Evolutionary conservation across 352 stramenopile genomes (phyloP), one percentile per base, ranked within the genome.

Genomic region (Pilasporangium apinafurcum): DNA sequence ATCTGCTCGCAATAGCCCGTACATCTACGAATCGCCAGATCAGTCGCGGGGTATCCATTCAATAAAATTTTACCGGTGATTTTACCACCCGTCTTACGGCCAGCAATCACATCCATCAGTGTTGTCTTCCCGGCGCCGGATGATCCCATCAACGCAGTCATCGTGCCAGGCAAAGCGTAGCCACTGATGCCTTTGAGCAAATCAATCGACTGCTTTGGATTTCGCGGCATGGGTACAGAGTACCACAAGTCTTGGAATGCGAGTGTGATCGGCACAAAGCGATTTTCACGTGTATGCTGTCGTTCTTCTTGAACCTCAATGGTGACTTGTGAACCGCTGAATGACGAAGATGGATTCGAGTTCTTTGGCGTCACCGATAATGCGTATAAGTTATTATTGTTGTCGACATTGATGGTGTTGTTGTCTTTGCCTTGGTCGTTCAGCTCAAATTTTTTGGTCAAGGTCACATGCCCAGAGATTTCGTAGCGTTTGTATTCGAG

Each of bases 71-170:
- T 51, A n/a, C 83, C 82, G 13, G 55, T 55, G 39, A 84, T 68
- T 22, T 53, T 66, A 24, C 91, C 90, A 25, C 68, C 73, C 13
- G 66, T 86, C 56, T 97, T 97, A 31, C 90, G 65, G n/a, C 90
- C 59, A 3, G 89, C 81, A 31, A 98, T 88, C 2, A 97, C 87
- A 65, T 98, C 87, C 51, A 96, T 83, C 7, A 97, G 65, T 6
- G 90, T 97, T 4, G 88, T 96, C 55, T 97, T 96, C 5, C 86
- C 84, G 32, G 78, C 69, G 32, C 76, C 75, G 1, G 50, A 65
- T 1, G 59, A 68, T 10, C 73, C 73, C 63, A 83, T 82, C 17
- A 86, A 47, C 0, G 71, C 71, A 3, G 61, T 69, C 24, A 86
- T 69, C 6, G 46, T 53, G 7, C 73, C 72, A 0, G 71, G 71